Evolutionary conservation across 345 rosid species (phyloP).

Genomic region (Lumnitzera littorea): DNA sequence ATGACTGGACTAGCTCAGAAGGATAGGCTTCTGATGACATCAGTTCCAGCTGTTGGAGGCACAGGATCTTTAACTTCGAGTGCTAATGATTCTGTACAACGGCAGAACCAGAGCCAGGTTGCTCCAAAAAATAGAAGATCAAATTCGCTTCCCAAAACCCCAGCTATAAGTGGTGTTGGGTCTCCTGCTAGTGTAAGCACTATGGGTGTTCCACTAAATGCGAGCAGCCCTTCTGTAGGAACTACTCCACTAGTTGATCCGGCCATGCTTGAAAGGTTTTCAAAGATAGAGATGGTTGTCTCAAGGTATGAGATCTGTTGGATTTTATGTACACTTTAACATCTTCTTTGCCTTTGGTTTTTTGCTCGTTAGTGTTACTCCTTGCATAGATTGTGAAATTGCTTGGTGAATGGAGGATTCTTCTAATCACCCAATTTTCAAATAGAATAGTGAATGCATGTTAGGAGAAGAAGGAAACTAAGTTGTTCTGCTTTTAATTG

Average conservation of each 20-base stretch:
- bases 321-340: no score
- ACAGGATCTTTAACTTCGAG: constrained; percentile 67
- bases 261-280: constrained; percentile 62
- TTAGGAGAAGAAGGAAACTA: no score
- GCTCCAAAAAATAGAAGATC: constrained; percentile 55
- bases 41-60: constrained; percentile 56
- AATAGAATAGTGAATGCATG: no score
- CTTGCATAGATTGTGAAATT: background rate
- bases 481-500: no score
- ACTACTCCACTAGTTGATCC: constrained; percentile 64
- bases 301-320: constrained; percentile 41
- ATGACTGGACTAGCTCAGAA: constrained; percentile 55
- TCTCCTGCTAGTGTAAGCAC: constrained; percentile 94
- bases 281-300: constrained; percentile 68
- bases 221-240: constrained; percentile 78
- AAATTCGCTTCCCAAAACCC: constrained; percentile 67
- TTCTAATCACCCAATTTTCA: no score
- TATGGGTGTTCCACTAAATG: constrained; percentile 51
- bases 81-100: constrained; percentile 70
- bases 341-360: background rate
- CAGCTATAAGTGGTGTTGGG: constrained; percentile 71
- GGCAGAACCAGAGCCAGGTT: constrained; percentile 61
- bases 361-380: background rate
- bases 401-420: no score
- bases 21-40: constrained; percentile 63